Evolutionary conservation across 352 stramenopile species (phyloP), one percentile per base, ranked within the genome.

Genomic region (Globisporangium nagaii): DNA sequence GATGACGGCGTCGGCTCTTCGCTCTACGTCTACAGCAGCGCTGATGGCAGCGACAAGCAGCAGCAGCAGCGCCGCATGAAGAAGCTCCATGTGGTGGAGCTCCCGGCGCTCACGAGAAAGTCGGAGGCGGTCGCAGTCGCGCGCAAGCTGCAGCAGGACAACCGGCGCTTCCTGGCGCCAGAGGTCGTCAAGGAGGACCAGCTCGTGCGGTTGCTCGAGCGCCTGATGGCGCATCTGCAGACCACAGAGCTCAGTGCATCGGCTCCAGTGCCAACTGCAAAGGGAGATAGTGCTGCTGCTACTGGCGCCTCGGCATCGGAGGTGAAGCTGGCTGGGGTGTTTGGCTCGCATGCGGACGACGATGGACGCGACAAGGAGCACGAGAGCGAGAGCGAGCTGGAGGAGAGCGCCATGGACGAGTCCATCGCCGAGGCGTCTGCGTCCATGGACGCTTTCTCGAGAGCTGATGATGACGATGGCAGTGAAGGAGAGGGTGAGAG

Each of bases 81-180:
- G 46, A 85, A 90, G 53, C 53, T 93, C 42, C 81, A 91, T n/a
- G 75, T 92, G 0, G 68, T 92, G 32, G 81, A 93, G 61, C 75
- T 93, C 30, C 81, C 84, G 7, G 65, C 73, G 40, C 70, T 91
- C 32, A 80, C 68, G 10, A 58, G 44, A 17, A 42, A 60, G 24
- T 86, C 79, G 11, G 73, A 86, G 56, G 60, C 73, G 7, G 28
- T 66, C 8, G 56, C 63, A 15, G 65, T 93, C 22, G 63, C 70
- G 6, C 61, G 62, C 10, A 69, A 86, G 51, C 59, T 93, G 31
- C 79, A 90, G 52, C 62, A 69, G n/a, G 75, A 87, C 35, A 84
- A 92, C 47, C 57, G 66, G 2, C 65, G 65, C 27, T 92, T 90
- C 53, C 62, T 91, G 20, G 64, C 68, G 1, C 73, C 84, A 0